These are phyloP conservation scores for Rhynchosporium secalis DNA, from an alignment of 2,329 filamentous ascomycete genomes.

Conservation along the genomic window DNA sequence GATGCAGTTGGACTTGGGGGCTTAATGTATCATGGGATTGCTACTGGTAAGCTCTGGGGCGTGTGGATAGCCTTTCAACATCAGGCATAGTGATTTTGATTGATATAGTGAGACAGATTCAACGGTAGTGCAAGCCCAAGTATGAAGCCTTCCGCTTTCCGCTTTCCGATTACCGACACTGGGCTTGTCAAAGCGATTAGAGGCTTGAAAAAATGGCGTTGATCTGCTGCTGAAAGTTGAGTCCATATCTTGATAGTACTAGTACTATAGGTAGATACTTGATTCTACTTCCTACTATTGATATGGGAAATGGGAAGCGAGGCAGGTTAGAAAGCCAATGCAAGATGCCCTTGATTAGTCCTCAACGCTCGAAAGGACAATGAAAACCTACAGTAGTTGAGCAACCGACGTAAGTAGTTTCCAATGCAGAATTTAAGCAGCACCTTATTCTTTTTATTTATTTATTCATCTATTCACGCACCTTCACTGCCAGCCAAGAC, in stretches of 20 bases:
- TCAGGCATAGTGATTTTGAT: constrained; percentile 11
- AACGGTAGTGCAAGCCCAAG: background rate
- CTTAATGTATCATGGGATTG: background rate
- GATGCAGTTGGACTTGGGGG: too few species aligned
- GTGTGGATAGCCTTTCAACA: constrained; percentile 3
- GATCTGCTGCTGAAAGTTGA: too few species aligned
- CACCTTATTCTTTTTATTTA: background rate
- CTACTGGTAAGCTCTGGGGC: background rate
- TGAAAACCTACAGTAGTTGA: too few species aligned
- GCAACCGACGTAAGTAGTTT: too few species aligned
- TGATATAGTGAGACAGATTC: constrained; percentile 5
- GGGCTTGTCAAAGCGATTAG: background rate
- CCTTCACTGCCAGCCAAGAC: constrained; percentile 3
- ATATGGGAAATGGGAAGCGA: too few species aligned
- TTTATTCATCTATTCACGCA: background rate
- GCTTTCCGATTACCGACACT: background rate
- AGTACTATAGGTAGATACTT: too few species aligned
- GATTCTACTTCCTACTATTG: too few species aligned
- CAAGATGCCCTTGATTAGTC: too few species aligned
- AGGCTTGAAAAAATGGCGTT: background rate
- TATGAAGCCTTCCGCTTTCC: constrained; percentile 7
- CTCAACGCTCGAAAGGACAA: too few species aligned
- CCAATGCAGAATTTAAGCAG: constrained; percentile 3
- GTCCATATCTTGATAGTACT: too few species aligned
- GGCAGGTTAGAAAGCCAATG: too few species aligned